These are phyloP conservation scores for Erysimum cheiranthoides DNA, from an alignment of 345 rosid genomes.

Conservation along the genomic window DNA sequence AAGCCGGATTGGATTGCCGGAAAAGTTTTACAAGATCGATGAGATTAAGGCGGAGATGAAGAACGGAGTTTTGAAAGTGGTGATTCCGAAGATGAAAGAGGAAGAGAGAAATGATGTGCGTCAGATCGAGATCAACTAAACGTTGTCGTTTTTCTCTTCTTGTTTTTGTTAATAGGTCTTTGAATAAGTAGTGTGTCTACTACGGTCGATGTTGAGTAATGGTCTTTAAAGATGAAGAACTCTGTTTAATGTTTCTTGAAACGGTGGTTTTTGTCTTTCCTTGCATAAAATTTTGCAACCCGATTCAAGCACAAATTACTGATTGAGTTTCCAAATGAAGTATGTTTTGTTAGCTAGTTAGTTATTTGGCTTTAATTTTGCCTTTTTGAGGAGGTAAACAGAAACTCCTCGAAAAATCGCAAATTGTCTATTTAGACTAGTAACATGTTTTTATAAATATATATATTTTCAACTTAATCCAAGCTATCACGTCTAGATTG, in stretches of 20 bases:
- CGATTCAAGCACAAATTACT: not conserved
- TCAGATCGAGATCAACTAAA: conserved; percentile 53
- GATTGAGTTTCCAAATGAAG: not conserved
- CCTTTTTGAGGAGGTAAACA: too few species aligned
- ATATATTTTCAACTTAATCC: too few species aligned
- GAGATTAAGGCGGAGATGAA: conserved; percentile 89
- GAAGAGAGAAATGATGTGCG: conserved; percentile 60
- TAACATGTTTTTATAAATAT: too few species aligned
- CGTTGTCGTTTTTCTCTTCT: not conserved
- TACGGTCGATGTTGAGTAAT: not conserved
- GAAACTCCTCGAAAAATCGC: too few species aligned
- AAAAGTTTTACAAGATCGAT: conserved; percentile 44
- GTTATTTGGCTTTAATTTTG: not conserved
- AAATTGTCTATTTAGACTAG: too few species aligned
- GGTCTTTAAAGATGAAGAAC: not conserved
- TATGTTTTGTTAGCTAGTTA: not conserved
- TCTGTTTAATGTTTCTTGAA: not conserved
- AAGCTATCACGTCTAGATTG: too few species aligned
- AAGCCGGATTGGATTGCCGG: conserved; percentile 50
- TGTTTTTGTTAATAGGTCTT: not conserved
- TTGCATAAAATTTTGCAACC: too few species aligned
- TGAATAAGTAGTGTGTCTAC: conserved; percentile 16
- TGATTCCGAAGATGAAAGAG: conserved; percentile 77
- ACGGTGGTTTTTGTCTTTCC: not conserved
- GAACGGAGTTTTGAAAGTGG: conserved; percentile 78